phyloP scores from a whole-genome alignment of 2,329 filamentous ascomycete genomes.

The Lasiodiplodia sp. region DNA sequence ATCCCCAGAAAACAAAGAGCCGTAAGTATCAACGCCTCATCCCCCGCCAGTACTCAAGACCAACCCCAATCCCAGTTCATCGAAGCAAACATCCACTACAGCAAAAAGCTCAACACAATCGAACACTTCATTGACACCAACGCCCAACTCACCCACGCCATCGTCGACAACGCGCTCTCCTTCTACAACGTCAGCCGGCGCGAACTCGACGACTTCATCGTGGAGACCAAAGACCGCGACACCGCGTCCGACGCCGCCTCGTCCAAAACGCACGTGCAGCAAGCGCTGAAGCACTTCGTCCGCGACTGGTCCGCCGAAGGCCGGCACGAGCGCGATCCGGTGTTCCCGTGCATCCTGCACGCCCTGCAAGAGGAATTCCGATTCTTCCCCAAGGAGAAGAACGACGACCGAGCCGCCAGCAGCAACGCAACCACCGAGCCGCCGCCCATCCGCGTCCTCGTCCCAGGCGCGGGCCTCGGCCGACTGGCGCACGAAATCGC shows the following conservation, averaged over 20 bases:
- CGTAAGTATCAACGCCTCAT: background rate
- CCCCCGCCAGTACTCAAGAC: background rate
- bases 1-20: slow-evolving; percentile 36
- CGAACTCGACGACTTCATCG: slow-evolving; percentile 56
- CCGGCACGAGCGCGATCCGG: slow-evolving; percentile 53
- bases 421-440: too few relatives aligned
- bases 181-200: slow-evolving; percentile 56
- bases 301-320: slow-evolving; percentile 64
- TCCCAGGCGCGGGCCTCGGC: slow-evolving; percentile 63
- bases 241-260: slow-evolving; percentile 45
- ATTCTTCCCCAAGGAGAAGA: slow-evolving; percentile 23
- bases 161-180: slow-evolving; percentile 53
- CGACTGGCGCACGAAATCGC: slow-evolving; percentile 62
- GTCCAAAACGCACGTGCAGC: slow-evolving; percentile 55
- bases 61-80: slow-evolving; percentile 31
- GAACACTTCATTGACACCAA: slow-evolving; percentile 56
- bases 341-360: slow-evolving; percentile 45
- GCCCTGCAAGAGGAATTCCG: slow-evolving; percentile 33
- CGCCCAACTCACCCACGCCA: slow-evolving; percentile 54
- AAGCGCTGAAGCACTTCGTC: slow-evolving; percentile 65
- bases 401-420: background rate
- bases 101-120: slow-evolving; percentile 54
- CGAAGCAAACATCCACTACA: slow-evolving; percentile 36
- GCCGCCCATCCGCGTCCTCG: slow-evolving; percentile 49
- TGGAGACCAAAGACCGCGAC: slow-evolving; percentile 46